phyloP scores from a whole-genome alignment of 2,329 filamentous ascomycete species.

The Aspergillus sp. region DNA sequence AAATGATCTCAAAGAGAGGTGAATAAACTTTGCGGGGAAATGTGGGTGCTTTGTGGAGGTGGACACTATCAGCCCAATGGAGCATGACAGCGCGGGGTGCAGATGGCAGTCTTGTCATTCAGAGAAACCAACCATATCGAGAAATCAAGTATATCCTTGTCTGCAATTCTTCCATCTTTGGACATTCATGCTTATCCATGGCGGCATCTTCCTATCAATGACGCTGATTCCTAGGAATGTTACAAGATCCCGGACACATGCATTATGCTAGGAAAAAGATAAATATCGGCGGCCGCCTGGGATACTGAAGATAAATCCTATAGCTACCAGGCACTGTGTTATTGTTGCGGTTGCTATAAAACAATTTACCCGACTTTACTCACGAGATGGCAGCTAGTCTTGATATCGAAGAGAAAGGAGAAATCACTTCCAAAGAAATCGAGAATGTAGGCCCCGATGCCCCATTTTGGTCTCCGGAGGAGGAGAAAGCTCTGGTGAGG shows the following conservation, averaged over 20 bases:
- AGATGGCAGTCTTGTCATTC: neutral
- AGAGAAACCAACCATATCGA: neutral
- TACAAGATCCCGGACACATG: too few species aligned
- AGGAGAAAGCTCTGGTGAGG: conserved; percentile 41
- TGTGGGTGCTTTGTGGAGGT: neutral
- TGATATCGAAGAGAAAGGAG: conserved; percentile 4
- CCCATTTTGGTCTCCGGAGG: conserved; percentile 16
- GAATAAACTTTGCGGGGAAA: neutral
- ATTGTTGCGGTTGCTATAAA: neutral
- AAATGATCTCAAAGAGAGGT: neutral
- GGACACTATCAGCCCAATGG: neutral
- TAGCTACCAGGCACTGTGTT: too few species aligned
- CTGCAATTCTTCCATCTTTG: neutral
- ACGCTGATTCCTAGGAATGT: neutral
- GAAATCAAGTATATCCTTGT: neutral
- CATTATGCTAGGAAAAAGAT: neutral
- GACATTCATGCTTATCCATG: neutral
- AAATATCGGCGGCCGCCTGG: neutral
- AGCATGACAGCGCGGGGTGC: too few species aligned
- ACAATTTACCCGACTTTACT: too few species aligned
- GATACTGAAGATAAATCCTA: neutral
- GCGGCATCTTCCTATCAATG: neutral
- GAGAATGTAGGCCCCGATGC: conserved; percentile 10
- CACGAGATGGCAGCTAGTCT: neutral
- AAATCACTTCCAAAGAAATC: conserved; percentile 10